Conservation (phyloP, 495 filamentous ascomycete genomes). For the Amphirosellinia nigrospora region DNA sequence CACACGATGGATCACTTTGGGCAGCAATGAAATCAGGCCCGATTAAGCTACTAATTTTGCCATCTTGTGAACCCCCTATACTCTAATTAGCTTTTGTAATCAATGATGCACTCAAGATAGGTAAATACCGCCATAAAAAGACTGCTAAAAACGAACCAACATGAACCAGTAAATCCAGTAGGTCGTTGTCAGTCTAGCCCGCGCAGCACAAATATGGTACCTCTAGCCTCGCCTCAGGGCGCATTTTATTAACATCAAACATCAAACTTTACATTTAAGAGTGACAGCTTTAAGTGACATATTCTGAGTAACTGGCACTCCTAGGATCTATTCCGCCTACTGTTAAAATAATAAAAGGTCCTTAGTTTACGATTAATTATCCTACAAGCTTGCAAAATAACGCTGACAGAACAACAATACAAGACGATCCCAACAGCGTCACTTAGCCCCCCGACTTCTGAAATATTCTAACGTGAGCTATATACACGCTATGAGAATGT, state of each 20-base stretch:
- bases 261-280: background rate
- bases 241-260: background rate
- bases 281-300: no score
- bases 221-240: background rate
- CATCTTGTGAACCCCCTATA: background rate
- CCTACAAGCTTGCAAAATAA: background rate
- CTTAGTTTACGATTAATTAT: background rate
- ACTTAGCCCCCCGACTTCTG: background rate
- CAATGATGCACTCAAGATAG: background rate
- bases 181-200: background rate
- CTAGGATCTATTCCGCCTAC: no score
- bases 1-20: background rate
- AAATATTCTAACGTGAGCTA: background rate
- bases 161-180: background rate
- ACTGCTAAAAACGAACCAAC: background rate
- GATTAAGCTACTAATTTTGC: background rate
- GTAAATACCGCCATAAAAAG: background rate
- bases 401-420: background rate
- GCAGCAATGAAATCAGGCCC: background rate
- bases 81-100: background rate
- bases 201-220: background rate
- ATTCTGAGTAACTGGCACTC: no score
- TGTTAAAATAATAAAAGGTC: background rate
- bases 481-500: background rate
- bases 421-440: background rate